These are phyloP conservation scores for Aureobasidium leucospermi DNA, from an alignment of 2,329 filamentous ascomycete genomes.

Conservation along the genomic window DNA sequence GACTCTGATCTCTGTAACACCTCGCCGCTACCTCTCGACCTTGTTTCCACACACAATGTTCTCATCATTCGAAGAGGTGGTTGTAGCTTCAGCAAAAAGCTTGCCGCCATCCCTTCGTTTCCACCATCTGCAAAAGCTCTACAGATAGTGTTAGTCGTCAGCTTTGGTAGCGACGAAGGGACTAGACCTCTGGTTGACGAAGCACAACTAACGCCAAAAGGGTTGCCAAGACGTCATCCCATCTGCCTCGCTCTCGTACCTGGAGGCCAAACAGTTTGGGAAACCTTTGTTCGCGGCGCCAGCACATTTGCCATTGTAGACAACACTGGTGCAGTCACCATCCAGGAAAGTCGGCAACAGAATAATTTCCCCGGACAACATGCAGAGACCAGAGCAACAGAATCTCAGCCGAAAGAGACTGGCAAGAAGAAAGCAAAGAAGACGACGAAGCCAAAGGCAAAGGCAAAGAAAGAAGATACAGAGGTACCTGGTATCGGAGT, in stretches of 20 bases:
- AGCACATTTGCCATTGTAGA: constrained; percentile 19
- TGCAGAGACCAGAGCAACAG: neutral
- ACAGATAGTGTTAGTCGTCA: constrained; percentile 75
- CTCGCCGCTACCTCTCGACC: constrained; percentile 42
- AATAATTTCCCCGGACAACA: neutral
- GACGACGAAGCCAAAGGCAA: constrained; percentile 54
- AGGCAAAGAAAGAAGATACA: constrained; percentile 34
- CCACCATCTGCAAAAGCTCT: constrained; percentile 49
- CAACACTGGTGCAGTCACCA: constrained; percentile 16
- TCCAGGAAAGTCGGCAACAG: neutral
- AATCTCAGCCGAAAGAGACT: constrained; percentile 10
- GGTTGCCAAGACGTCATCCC: constrained; percentile 61
- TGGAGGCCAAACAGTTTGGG: constrained; percentile 60
- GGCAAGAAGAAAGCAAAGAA: constrained; percentile 14
- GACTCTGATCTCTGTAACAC: constrained; percentile 57
- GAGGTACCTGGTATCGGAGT: constrained; percentile 56
- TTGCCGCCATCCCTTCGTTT: constrained; percentile 76
- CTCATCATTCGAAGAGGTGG: constrained; percentile 75
- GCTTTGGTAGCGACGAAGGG: constrained; percentile 44
- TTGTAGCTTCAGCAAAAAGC: constrained; percentile 77
- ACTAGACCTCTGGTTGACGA: constrained; percentile 68
- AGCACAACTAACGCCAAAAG: constrained; percentile 61
- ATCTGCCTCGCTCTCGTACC: constrained; percentile 80
- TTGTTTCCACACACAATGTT: constrained; percentile 58
- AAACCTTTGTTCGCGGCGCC: constrained; percentile 53